Base-by-base conservation (phyloP, 192 early-diverging fungal species). In the Thamnidium elegans region DNA sequence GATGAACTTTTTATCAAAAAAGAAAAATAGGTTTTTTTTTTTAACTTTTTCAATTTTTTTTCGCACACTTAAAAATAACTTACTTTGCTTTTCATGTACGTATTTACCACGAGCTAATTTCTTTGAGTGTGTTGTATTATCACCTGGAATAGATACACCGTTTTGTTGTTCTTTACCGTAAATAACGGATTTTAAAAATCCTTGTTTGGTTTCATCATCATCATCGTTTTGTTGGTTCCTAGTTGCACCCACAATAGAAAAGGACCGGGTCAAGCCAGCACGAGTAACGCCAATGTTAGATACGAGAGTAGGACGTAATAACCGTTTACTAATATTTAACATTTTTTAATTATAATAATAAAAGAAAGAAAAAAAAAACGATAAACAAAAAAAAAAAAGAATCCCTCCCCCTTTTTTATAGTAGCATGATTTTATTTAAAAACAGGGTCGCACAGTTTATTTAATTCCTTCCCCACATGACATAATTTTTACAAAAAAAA, bases 11-110 rank as follows among this genome's bases (percentile, higher is more conserved):
- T 20, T 36, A 71, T 53, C 20, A 34, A 62, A 32, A 68, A 6
- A 50, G 20, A n/a, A 55, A 32, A 34, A 20, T 32, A 34, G 13
- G 55, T 6, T 39, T 39, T 39, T 39, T 10, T 39, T 10, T 39
- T 39, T 39, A 26, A 3, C 36, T 39, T 39, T 39, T 36, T 32
- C n/a, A n/a, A n/a, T n/a, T 47, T 14, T 44, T 14, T 23, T 61
- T 17, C 26, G 26, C 26, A 26, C 26, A 26, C 26, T n/a, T n/a
- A n/a, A n/a, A n/a, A 26, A 53, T 23, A 31, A 78, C 76, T 71
- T 77, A 89, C 87, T 88, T 64, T 87, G 79, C 50, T 95, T 70
- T 73, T 97, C 93, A 75, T 95, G 93, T 14, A 95, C 90, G 63
- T 91, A 95, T 78, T 95, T 95, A 47, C 91, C 90, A 43, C 90